These are phyloP conservation scores for Aureobasidium subglaciale DNA, from an alignment of 2,329 filamentous ascomycete genomes.

Conservation along the genomic window DNA sequence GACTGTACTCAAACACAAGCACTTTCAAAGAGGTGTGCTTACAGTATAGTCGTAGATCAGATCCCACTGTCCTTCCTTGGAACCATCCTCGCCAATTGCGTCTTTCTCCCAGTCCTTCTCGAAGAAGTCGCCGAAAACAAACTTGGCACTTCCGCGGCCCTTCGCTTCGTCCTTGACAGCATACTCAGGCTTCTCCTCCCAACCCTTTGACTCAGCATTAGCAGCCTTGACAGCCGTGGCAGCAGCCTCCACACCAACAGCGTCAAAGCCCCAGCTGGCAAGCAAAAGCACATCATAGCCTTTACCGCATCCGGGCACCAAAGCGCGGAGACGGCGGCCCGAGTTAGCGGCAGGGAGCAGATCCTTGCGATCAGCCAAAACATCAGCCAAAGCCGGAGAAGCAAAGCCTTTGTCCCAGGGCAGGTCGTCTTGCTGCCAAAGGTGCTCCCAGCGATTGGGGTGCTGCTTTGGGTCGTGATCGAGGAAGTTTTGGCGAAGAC, in stretches of 20 bases:
- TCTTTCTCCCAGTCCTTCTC: slow-evolving; percentile 48
- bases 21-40: slow-evolving; percentile 22
- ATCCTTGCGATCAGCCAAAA: slow-evolving; percentile 30
- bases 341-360: slow-evolving; percentile 20
- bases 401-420: slow-evolving; percentile 55
- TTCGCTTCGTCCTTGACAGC: slow-evolving; percentile 33
- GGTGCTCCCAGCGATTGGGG: slow-evolving; percentile 44
- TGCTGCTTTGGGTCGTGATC: slow-evolving; percentile 27
- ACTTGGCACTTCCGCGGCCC: slow-evolving; percentile 47
- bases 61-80: slow-evolving; percentile 48
- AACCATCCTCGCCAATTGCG: slow-evolving; percentile 27
- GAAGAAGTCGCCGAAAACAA: slow-evolving; percentile 62
- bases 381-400: slow-evolving; percentile 53
- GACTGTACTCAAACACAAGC: neutral
- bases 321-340: slow-evolving; percentile 45
- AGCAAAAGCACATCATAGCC: slow-evolving; percentile 77
- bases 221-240: slow-evolving; percentile 43
- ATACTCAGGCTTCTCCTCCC: slow-evolving; percentile 35
- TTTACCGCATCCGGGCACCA: slow-evolving; percentile 75
- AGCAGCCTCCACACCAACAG: slow-evolving; percentile 65
- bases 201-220: slow-evolving; percentile 35
- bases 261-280: slow-evolving; percentile 67
- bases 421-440: slow-evolving; percentile 50
- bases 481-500: slow-evolving; percentile 23
- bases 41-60: slow-evolving; percentile 59